phyloP scores from a whole-genome alignment of 1,284 basidiomycete species.

The Rhodotorula mucilaginosa region DNA sequence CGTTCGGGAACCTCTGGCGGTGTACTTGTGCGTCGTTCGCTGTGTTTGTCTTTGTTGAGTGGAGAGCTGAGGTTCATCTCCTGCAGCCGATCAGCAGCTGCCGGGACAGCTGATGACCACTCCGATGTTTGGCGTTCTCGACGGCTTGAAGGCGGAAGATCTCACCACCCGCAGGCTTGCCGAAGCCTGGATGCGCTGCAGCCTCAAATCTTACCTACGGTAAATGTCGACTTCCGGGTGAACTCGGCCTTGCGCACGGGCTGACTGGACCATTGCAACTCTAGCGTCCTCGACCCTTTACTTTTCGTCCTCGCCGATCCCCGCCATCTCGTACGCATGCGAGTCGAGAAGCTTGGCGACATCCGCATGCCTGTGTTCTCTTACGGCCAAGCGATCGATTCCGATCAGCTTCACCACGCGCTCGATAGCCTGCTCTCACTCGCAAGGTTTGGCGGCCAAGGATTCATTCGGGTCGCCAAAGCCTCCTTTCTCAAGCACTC shows the following conservation, averaged over 20 bases:
- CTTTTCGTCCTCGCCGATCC: constrained; percentile 75
- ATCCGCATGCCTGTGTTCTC: constrained; percentile 64
- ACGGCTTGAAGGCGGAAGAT: constrained; percentile 72
- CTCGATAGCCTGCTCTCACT: constrained; percentile 74
- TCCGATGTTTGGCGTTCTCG: constrained; percentile 82
- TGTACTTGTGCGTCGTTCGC: constrained; percentile 63
- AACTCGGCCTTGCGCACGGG: neutral
- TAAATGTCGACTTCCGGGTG: constrained; percentile 48
- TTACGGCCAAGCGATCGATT: constrained; percentile 74
- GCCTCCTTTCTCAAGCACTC: constrained; percentile 63
- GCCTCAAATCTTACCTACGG: constrained; percentile 84
- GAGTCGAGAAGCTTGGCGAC: constrained; percentile 59
- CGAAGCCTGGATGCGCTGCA: constrained; percentile 94
- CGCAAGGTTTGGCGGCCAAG: constrained; percentile 81
- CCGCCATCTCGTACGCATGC: constrained; percentile 58
- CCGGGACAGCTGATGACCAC: constrained; percentile 78
- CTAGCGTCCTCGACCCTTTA: constrained; percentile 80
- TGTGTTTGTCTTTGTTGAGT: accelerated
- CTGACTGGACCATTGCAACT: constrained; percentile 58
- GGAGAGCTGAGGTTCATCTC: neutral
- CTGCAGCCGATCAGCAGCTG: constrained; percentile 70
- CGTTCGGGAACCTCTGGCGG: constrained; percentile 90
- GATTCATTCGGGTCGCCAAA: constrained; percentile 69
- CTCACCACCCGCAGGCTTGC: constrained; percentile 70
- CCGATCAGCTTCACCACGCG: constrained; percentile 63